Evolutionary conservation across 2,329 filamentous ascomycete species (phyloP), one percentile per base, ranked within the genome.

Genomic region (Venturia nashicola): DNA sequence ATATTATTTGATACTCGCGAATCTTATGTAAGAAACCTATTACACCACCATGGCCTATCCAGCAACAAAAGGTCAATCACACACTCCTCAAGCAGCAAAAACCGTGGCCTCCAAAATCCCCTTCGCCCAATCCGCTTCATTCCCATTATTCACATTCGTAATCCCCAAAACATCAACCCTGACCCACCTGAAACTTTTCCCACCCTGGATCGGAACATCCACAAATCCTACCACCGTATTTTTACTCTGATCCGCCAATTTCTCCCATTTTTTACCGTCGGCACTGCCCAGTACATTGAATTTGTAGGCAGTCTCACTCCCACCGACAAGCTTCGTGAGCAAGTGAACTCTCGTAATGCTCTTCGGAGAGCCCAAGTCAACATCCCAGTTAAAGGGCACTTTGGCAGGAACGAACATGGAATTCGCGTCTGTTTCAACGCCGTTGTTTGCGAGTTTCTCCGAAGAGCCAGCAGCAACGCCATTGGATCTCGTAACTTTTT

Each of bases 291-390:
- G n/a, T 27, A 59, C 59, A 12, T 59, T 9, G 34, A 64, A 64
- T 12, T 59, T 59, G 5, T 60, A 57, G 5, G 57, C 62, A 5
- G 62, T 64, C 20, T 64, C 61, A 4, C n/a, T 34, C 40, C 39
- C 34, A 20, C 61, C 62, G 20, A 60, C 55, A 16, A 42, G 43
- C 16, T 54, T 34, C 43, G n/a, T 67, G 65, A 48, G 61, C 46
- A 12, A 43, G 43, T 11, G 64, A 54, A 32, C 66, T 66, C 8
- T 55, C 65, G 61, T 61, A 66, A 32, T 63, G 65, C 18, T 9
- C 20, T 27, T 14, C 9, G 46, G 20, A 2, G 46, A 27, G 11
- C 46, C 46, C 9, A 51, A n/a, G 32, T 51, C 46, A 9, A 51
- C 12, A 14, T 51, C 46, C 20, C 8, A 51, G 2, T 20, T 2